These are phyloP conservation scores for Chaetothyriales sp. DNA, from an alignment of 2,329 filamentous ascomycete genomes.

Conservation along the genomic window DNA sequence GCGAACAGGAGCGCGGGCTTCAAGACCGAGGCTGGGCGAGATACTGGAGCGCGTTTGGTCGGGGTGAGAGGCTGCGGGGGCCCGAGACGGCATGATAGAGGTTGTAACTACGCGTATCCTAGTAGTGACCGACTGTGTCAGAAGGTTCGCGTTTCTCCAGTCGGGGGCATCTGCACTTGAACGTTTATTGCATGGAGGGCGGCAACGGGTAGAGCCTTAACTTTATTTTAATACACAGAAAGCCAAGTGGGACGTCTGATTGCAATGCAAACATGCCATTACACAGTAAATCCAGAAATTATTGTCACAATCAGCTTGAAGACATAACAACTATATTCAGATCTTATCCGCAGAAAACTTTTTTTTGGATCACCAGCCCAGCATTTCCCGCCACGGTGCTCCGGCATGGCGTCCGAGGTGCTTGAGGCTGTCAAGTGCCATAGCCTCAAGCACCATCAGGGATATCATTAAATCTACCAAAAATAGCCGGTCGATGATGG, in stretches of 20 bases:
- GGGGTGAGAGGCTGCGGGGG: slow-evolving; percentile 2
- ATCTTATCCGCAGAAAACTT: slow-evolving; percentile 5
- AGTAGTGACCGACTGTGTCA: background rate
- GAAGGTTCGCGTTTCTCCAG: too few relatives aligned
- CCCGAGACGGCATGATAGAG: background rate
- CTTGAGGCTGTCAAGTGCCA: slow-evolving; percentile 1
- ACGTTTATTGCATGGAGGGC: too few relatives aligned
- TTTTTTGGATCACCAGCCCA: slow-evolving; percentile 2
- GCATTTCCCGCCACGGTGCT: slow-evolving; percentile 18
- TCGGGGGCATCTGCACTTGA: too few relatives aligned
- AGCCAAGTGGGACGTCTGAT: too few relatives aligned
- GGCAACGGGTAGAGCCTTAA: too few relatives aligned
- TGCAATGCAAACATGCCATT: too few relatives aligned
- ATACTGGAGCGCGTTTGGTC: background rate
- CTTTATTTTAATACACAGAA: too few relatives aligned
- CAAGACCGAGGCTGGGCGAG: slow-evolving; percentile 4
- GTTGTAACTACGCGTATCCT: background rate
- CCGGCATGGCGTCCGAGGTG: slow-evolving; percentile 13
- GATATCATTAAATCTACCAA: background rate
- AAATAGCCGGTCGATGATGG: background rate
- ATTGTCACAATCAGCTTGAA: too few relatives aligned
- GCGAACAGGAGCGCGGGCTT: slow-evolving; percentile 22
- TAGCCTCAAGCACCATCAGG: background rate
- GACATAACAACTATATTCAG: slow-evolving; percentile 1
- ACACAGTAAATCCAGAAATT: too few relatives aligned